These are phyloP conservation scores for Cutaneotrichosporon sp. DNA, from an alignment of 1,284 basidiomycete genomes.

Conservation along the genomic window DNA sequence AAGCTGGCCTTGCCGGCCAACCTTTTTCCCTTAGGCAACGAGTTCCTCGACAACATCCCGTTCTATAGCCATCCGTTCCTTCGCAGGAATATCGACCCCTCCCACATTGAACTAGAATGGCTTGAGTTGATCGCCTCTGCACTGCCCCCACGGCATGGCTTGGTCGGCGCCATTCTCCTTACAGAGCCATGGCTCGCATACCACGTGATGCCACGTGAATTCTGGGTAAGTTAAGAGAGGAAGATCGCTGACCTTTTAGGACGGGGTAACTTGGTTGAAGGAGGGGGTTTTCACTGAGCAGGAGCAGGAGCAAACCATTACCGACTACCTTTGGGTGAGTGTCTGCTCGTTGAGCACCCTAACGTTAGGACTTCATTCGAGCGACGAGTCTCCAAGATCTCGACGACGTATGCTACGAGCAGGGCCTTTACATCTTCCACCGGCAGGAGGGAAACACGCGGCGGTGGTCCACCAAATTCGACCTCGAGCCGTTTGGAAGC, in stretches of 20 bases:
- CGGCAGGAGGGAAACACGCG: no score
- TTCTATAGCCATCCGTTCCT: conserved; percentile 8
- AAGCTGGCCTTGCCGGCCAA: neutral
- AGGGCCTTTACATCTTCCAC: neutral
- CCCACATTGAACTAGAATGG: conserved; percentile 1
- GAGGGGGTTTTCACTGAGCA: neutral
- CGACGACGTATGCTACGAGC: no score
- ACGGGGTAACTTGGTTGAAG: neutral
- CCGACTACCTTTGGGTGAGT: neutral
- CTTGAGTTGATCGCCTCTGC: neutral
- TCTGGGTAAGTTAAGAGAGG: conserved; percentile 5
- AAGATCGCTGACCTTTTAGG: neutral
- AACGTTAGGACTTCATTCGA: no score
- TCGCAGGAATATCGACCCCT: neutral
- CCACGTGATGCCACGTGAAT: neutral
- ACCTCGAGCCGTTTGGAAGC: neutral
- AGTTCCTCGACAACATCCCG: neutral
- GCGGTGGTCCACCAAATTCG: no score
- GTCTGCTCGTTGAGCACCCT: no score
- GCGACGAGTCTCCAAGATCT: no score
- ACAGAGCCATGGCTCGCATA: conserved; percentile 14
- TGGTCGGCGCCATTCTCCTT: conserved; percentile 11
- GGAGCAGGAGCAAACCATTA: neutral
- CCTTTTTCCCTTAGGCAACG: neutral
- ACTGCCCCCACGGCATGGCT: conserved; percentile 11